Percentiles rank a stretch among this genome's conserved stretches.
Evolutionary conservation across 306 rosid species (phyloP).

Genomic region (Albizia julibrissin): DNA sequence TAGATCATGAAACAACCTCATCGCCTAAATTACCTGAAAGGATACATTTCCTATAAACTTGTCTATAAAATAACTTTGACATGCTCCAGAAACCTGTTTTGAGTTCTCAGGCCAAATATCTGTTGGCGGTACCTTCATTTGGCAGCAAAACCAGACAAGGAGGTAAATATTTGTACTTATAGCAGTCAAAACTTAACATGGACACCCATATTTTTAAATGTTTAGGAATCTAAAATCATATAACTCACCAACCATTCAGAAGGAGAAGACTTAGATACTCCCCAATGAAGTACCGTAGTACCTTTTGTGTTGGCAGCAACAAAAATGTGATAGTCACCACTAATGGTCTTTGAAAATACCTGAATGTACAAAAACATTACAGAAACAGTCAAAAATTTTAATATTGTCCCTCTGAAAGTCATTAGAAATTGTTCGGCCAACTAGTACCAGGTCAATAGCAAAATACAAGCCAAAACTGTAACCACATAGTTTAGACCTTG

Average conservation of each 20-base stretch:
- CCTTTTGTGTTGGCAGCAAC: slow-evolving; percentile 42
- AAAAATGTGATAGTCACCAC: slow-evolving; percentile 36
- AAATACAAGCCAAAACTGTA: neutral
- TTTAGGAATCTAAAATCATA: neutral
- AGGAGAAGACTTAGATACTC: slow-evolving; percentile 35
- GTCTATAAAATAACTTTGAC: slow-evolving; percentile 41
- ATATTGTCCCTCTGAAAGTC: neutral
- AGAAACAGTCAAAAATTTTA: neutral
- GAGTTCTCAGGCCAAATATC: slow-evolving; percentile 40
- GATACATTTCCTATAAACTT: slow-evolving; percentile 25
- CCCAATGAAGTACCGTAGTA: slow-evolving; percentile 42
- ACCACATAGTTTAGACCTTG: neutral
- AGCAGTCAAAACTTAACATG: neutral
- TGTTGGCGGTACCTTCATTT: slow-evolving; percentile 35
- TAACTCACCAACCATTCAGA: slow-evolving; percentile 41
- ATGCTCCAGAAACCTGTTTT: slow-evolving; percentile 43
- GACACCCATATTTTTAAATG: neutral
- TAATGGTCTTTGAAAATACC: slow-evolving; percentile 35
- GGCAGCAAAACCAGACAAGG: slow-evolving; percentile 6
- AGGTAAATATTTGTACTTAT: neutral
- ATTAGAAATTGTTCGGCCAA: neutral
- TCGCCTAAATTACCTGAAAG: slow-evolving; percentile 38
- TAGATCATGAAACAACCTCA: slow-evolving; percentile 6
- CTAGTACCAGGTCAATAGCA: neutral
- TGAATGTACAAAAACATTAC: neutral